Conservation (phyloP, 441 rosid genomes). For the Pelargonium cotyledonis region DNA sequence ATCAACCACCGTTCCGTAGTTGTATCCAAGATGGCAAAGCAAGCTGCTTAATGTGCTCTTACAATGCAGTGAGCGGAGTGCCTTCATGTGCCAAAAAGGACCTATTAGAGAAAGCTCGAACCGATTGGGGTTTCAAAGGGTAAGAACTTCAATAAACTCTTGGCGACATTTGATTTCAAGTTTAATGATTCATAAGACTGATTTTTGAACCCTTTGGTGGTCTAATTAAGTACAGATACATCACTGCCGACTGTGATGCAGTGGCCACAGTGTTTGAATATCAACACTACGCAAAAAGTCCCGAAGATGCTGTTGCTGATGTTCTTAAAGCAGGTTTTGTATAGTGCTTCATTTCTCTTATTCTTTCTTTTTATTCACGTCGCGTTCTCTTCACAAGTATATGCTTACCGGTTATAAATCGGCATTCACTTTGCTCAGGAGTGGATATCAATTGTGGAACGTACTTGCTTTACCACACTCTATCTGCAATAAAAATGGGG, state of each 20-base stretch:
- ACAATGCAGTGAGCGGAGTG: constrained; percentile 57
- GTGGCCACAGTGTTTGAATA: constrained; percentile 53
- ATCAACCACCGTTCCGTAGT: constrained; percentile 50
- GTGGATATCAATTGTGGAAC: constrained; percentile 64
- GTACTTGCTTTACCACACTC: constrained; percentile 47
- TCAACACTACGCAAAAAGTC: constrained; percentile 43
- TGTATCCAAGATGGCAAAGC: constrained; percentile 58
- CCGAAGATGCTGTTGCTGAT: constrained; percentile 56
- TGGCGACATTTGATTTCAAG: constrained; percentile 2
- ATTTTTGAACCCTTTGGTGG: constrained; percentile 10
- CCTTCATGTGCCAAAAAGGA: constrained; percentile 53
- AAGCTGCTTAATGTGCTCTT: constrained; percentile 75
- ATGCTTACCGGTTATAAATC: not conserved
- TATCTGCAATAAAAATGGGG: constrained; percentile 50
- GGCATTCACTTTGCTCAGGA: constrained; percentile 27
- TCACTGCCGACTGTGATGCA: constrained; percentile 73
- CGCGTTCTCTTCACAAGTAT: not conserved
- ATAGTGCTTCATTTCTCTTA: constrained; percentile 9
- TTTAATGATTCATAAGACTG: constrained; percentile 11
- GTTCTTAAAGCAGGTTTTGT: constrained; percentile 61
- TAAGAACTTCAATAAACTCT: constrained; percentile 17
- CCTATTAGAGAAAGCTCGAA: constrained; percentile 49
- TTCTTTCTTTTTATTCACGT: not conserved
- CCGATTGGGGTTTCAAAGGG: constrained; percentile 69
- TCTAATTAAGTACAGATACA: constrained; percentile 35